These are phyloP conservation scores for Sporisorium reilianum DNA, from an alignment of 1,284 basidiomycete genomes.

Conservation along the genomic window DNA sequence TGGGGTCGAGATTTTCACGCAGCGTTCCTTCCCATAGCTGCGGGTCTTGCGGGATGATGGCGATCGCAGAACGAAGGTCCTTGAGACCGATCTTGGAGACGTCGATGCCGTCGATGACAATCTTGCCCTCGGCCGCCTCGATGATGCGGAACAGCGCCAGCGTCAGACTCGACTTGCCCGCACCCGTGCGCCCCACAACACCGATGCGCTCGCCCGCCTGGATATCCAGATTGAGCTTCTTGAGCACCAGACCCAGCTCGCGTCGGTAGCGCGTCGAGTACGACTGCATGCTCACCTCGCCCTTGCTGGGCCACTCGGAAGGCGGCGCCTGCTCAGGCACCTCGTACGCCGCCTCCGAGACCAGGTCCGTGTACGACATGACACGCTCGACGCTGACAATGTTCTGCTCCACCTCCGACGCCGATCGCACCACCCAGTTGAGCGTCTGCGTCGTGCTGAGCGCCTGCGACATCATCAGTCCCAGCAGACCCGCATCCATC, in stretches of 20 bases:
- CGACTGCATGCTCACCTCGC: conserved; percentile 81
- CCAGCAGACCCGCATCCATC: conserved; percentile 88
- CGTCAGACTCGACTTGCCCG: conserved; percentile 87
- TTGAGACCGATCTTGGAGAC: conserved; percentile 85
- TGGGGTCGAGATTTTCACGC: conserved; percentile 85
- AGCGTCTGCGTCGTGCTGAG: conserved; percentile 74
- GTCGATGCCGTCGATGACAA: conserved; percentile 85
- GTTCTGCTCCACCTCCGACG: conserved; percentile 92
- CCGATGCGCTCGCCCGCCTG: conserved; percentile 80
- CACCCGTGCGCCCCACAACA: conserved; percentile 81
- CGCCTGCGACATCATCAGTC: conserved; percentile 82
- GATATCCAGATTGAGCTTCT: conserved; percentile 77
- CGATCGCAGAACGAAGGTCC: conserved; percentile 75
- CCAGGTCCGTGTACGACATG: conserved; percentile 78
- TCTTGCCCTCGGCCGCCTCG: conserved; percentile 82
- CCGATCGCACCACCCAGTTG: conserved; percentile 85
- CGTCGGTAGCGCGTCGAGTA: conserved; percentile 87
- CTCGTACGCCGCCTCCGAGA: conserved; percentile 78
- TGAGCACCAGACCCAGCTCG: conserved; percentile 82
- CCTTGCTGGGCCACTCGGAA: conserved; percentile 80
- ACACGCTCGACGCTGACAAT: conserved; percentile 80
- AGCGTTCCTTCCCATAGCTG: conserved; percentile 87
- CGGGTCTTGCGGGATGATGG: conserved; percentile 84
- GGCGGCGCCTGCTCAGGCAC: conserved; percentile 58
- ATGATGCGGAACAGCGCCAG: conserved; percentile 70